A percentile compares a stretch with the other conserved stretches of the same genome.
phyloP scores from a whole-genome alignment of 1,139 yeast species.

The Meyerozyma carpophila region DNA sequence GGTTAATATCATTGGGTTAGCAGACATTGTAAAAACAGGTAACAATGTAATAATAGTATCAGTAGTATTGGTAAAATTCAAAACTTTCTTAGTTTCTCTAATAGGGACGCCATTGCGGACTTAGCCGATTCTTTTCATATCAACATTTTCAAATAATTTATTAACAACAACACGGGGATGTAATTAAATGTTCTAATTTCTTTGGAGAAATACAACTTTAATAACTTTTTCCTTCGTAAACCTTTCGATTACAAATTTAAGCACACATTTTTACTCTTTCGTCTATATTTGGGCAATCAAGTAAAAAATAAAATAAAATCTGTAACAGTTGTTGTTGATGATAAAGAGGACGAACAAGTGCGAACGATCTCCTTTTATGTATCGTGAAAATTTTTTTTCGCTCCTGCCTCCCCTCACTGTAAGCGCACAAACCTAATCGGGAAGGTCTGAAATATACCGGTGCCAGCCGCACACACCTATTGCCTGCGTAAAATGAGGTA shows the following conservation, averaged over 20 bases:
- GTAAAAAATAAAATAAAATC: conserved; percentile 1
- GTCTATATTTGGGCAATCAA: neutral
- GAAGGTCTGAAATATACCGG: neutral
- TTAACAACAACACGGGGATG: conserved; percentile 1
- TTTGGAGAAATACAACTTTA: conserved; percentile 1
- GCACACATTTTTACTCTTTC: conserved; percentile 1
- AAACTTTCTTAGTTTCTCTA: neutral
- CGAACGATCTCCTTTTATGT: conserved; percentile 1
- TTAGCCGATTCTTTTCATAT: neutral
- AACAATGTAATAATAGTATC: neutral
- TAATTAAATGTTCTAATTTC: neutral
- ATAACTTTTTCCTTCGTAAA: conserved; percentile 1
- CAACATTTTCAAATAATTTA: neutral
- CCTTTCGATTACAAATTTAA: conserved; percentile 1
- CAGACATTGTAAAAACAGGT: conserved; percentile 5
- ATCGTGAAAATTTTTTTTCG: conserved; percentile 1
- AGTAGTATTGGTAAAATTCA: neutral
- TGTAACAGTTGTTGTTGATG: neutral
- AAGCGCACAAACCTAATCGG: neutral
- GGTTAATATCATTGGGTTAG: conserved; percentile 21
- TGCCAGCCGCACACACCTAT: neutral
- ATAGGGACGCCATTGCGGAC: conserved; percentile 1
- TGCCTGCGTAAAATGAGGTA: neutral
- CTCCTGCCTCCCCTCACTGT: neutral
- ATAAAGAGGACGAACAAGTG: neutral